Base-by-base conservation (phyloP, 805 yeast genomes). In the Pichia nanzhaoensis region DNA sequence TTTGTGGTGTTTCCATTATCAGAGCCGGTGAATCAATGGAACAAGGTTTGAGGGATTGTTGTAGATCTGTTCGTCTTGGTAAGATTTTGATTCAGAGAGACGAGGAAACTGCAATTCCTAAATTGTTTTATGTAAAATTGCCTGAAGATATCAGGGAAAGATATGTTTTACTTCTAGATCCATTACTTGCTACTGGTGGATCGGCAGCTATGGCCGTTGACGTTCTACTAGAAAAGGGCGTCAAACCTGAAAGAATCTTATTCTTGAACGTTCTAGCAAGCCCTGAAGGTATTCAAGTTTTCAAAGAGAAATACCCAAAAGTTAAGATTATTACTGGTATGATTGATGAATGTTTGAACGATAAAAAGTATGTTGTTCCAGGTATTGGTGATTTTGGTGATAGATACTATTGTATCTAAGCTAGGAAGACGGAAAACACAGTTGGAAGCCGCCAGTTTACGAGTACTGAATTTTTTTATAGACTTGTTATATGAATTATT, bases 21-120 rank as follows among this genome's bases (percentile, higher is more conserved):
- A 77, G 99, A 63, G 99, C 99, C 5, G 99, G 99, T 54, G 99
- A 93, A 66, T 84, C 95, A 37, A 93, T 93, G 99, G 99, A 93
- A 67, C 95, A 88, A 73, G 99, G 98, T 30, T 72, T 93, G 52
- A 80, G 99, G 64, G 98, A 91, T 64, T 91, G 99, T 67, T 89
- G 98, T 64, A 77, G 99, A 53, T 84, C 95, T 10, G 99, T 93
- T 33, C 76, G 98, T 60, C 85, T 93, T 49, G 99, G 99, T 44
- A 93, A 93, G 71, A 91, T 93, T 55, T 73, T 93, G 60, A 93
- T 93, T 56, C 99, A 93, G 70, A 78, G 99, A 67, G 97, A 93
- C 60, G 99, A 93, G 68, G 99, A 93, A 67, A 93, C 98, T 21
- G 96, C 97, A 2, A 65, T 75, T 55, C 97, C 99, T 36, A 86